Base-by-base conservation (phyloP, 305 asterid genomes). In the Stenogyne calaminthoides region DNA sequence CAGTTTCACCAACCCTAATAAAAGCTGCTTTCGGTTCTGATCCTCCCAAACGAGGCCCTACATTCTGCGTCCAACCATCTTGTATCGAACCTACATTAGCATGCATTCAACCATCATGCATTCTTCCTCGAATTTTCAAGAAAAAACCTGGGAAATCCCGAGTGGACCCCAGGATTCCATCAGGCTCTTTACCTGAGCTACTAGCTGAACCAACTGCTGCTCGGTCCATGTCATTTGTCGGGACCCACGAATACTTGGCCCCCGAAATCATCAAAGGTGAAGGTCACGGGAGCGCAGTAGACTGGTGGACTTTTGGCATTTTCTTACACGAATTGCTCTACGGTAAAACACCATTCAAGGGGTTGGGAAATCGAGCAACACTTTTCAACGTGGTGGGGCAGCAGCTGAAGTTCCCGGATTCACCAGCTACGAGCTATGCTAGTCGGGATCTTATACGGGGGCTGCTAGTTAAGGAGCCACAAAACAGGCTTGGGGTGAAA, bases 231-330 rank as follows among this genome's bases (percentile, higher is more conserved):
- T 89, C 97, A 11, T 92, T 92, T 57, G 97, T 92, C 2, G 95
- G 97, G 77, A 91, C 97, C 55, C 97, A 89, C 34, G 96, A 91
- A 66, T 91, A 89, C 75, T 67, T 91, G 18, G 97, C 97, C 69
- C 96, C 94, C 1, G 96, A 91, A 77, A 87, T 91, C 51, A 91
- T 91, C 79, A 89, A 87, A 78, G 97, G 95, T 14, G 97, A 89
- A 77, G 96, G 97, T 77, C 96, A 92, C 34, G 96, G 97, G 22
- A 92, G 95, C 75, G 97, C 93, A 3, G 97, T 92, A 67, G 97
- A 92, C 74, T 91, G 97, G 97, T 91, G 97, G 97, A 91, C 96
- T 15, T 91, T 88, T 60, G 97, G 97, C 18, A 81, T 91, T 64
- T 91, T 91, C 86, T 78, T 91, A 69, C 91, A 91, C 9, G 97